Evolutionary conservation across 148 eudicot genomes (phyloP), one percentile per base, ranked within the genome.

Genomic region (Rhododendron simsii): DNA sequence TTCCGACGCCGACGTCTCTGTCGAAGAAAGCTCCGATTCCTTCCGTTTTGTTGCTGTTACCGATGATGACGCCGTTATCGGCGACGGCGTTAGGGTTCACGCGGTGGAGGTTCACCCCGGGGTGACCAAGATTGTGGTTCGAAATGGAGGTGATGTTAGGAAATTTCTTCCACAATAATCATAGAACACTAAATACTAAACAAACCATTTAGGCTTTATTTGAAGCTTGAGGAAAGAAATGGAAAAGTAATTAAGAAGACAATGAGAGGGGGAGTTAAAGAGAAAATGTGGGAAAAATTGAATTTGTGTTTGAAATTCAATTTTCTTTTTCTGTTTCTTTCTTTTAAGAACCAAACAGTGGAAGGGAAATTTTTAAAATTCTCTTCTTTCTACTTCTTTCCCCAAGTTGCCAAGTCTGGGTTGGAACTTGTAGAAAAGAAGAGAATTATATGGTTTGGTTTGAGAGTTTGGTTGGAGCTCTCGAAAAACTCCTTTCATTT

Each of bases 31-130:
- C 39, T 65, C 85, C n/a, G 94, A 90, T 6, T 89, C 84, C 85
- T 65, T 93, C 78, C 87, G 89, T 1, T 92, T 93, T 80, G 78
- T 89, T 5, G 94, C 90, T 1, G 73, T 44, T 30, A 73, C 47
- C 11, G 82, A 78, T 11, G 83, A 65, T 30, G 86, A 81, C 14
- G 81, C 73, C 5, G 76, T 5, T 2, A 78, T 47, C 3, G 87
- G 80, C 26, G 89, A 84, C 69, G 69, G 30, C 20, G 87, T 92
- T 4, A 87, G 90, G 84, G 90, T 92, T 1, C 93, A 89, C 57
- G 91, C 92, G 2, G 90, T 93, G 50, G 90, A 92, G 85, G 81
- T 91, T 86, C 89, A 91, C 81, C 95, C 95, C 4, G 98, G 95
- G 44, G 91, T 94, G 8, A 90, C 91, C 7, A 94, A 93, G 81